Evolutionary conservation across 2,329 filamentous ascomycete genomes (phyloP).

Genomic region (Davidsoniella neocaledoniae): DNA sequence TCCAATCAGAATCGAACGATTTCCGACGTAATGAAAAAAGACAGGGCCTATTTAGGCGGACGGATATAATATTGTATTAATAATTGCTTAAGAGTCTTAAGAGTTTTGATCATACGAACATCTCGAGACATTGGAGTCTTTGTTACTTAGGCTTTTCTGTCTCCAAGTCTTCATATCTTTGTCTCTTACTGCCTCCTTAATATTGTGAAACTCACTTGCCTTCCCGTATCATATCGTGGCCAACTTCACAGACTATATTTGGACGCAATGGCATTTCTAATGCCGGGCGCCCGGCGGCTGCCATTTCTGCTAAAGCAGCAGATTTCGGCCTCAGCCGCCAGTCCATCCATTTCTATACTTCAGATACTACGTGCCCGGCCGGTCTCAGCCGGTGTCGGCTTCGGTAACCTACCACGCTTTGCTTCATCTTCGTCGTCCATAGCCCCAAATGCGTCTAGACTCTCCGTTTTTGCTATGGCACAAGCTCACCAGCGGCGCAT

Average conservation of each 20-base stretch:
- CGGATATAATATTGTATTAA: no score
- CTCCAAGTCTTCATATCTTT: neutral
- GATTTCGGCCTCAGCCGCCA: neutral
- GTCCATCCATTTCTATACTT: constrained; percentile 2
- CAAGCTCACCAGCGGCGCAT: constrained; percentile 7
- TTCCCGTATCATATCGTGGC: no score
- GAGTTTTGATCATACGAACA: no score
- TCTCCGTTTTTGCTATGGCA: neutral
- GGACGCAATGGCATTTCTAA: constrained; percentile 10
- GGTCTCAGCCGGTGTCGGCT: no score
- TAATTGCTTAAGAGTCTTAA: no score
- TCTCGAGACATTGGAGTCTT: neutral
- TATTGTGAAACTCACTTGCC: no score
- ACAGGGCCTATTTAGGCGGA: no score
- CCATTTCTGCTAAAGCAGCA: constrained; percentile 2
- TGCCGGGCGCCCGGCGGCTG: constrained; percentile 11
- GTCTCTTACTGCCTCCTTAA: no score
- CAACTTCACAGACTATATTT: neutral
- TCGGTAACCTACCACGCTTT: neutral
- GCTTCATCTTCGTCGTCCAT: neutral
- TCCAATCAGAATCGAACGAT: constrained; percentile 10
- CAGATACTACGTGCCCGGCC: neutral
- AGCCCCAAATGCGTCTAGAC: neutral
- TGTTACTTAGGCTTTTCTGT: neutral
- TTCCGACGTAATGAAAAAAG: neutral